These are phyloP conservation scores for Neonectria magnoliae DNA, from an alignment of 2,329 filamentous ascomycete species.

Conservation along the genomic window DNA sequence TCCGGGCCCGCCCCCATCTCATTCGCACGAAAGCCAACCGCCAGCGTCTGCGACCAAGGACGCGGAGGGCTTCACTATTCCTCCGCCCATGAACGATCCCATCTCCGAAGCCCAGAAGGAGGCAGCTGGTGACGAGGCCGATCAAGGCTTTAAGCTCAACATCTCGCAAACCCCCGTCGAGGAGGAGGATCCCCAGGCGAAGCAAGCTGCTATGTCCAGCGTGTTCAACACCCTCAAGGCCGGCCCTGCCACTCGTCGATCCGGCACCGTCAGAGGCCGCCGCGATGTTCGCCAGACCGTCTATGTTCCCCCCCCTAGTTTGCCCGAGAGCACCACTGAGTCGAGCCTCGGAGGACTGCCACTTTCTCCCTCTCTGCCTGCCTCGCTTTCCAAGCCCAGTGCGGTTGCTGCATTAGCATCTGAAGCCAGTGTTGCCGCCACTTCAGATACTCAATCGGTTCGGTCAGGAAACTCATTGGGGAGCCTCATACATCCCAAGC, in stretches of 20 bases:
- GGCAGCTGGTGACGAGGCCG: conserved; percentile 63
- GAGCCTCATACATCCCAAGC: conserved; percentile 74
- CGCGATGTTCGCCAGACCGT: conserved; percentile 93
- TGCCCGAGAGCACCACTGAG: conserved; percentile 48
- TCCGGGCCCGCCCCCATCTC: conserved; percentile 59
- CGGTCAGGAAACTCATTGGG: conserved; percentile 86
- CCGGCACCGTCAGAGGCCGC: conserved; percentile 84
- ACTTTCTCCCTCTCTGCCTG: conserved; percentile 35
- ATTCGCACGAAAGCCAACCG: conserved; percentile 50
- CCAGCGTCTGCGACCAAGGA: conserved; percentile 65
- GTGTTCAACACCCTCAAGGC: conserved; percentile 78
- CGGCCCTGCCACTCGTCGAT: conserved; percentile 72
- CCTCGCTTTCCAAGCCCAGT: conserved; percentile 45
- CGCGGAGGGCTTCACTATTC: conserved; percentile 80
- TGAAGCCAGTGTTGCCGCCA: conserved; percentile 65
- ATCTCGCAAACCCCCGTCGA: conserved; percentile 82
- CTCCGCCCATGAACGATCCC: conserved; percentile 68
- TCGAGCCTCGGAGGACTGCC: conserved; percentile 31
- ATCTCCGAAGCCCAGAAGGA: conserved; percentile 80
- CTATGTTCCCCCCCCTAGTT: conserved; percentile 69
- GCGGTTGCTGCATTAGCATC: conserved; percentile 68
- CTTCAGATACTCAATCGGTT: conserved; percentile 90
- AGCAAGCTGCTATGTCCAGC: conserved; percentile 77
- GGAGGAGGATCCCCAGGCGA: conserved; percentile 79
- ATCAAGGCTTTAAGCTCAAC: conserved; percentile 80